phyloP scores from a whole-genome alignment of 768 basidiomycete genomes.

The Kwoniella sp. region DNA sequence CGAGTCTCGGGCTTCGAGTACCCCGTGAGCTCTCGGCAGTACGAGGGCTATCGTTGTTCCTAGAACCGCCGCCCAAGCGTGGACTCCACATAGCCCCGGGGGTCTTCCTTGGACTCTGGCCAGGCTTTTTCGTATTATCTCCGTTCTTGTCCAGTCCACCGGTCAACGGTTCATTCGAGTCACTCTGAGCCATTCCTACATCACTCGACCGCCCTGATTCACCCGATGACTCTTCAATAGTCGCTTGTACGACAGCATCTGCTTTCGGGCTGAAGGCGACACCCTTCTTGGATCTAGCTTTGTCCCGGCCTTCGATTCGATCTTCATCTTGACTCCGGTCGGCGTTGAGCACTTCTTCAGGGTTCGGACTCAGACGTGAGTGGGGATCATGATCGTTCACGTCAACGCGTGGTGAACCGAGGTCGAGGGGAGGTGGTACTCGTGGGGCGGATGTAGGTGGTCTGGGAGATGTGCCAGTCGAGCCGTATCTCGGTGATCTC shows the following conservation, averaged over 20 bases:
- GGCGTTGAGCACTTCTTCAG: constrained; percentile 9
- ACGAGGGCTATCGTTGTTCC: background rate
- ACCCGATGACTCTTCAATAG: constrained; percentile 13
- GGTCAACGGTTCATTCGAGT: constrained; percentile 9
- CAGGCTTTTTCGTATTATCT: background rate
- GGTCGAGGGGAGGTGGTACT: constrained; percentile 37
- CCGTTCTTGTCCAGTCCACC: background rate
- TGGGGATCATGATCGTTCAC: background rate
- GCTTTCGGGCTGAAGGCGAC: constrained; percentile 19
- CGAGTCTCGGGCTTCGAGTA: constrained; percentile 13
- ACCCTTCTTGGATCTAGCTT: constrained; percentile 9
- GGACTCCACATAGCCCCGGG: constrained; percentile 11
- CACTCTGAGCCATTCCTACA: constrained; percentile 1
- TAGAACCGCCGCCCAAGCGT: background rate
- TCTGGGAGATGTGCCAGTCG: constrained; percentile 28
- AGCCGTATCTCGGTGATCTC: constrained; percentile 22
- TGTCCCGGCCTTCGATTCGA: background rate
- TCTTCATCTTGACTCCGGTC: background rate
- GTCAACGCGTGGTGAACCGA: constrained; percentile 31
- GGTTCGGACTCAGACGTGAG: constrained; percentile 8
- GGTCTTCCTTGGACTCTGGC: background rate
- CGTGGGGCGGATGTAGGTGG: background rate
- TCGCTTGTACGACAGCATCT: constrained; percentile 11
- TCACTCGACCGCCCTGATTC: constrained; percentile 11
- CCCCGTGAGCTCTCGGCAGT: constrained; percentile 4